Evolutionary conservation across 2,329 filamentous ascomycete genomes (phyloP), one percentile per base, ranked within the genome.

Genomic region (Helotiales sp.): DNA sequence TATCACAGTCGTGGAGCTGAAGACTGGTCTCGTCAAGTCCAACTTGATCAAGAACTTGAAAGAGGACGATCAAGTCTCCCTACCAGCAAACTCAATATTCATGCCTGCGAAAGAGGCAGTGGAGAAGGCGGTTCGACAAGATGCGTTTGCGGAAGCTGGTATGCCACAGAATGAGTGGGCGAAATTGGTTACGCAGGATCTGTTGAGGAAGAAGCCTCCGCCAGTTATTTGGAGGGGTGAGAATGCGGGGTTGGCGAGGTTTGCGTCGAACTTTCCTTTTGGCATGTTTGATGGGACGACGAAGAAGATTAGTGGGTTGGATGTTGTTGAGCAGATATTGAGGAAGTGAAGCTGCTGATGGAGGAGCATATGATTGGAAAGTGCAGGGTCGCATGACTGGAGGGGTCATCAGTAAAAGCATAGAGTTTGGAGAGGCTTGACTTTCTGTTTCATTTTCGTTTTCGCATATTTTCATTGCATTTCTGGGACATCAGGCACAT

Each of bases 281-380:
- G 54, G 57, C 7, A 46, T 57, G 31, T 40, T 62, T 12, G 52
- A 55, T 59, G 52, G 47, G 17, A 48, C 31, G 24, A 13, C 59
- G 31, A 68, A 59, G 55, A 69, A 63, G 63, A 50, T 69, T 52
- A 66, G 61, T 13, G 64, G 57, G 12, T n/a, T 59, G 36, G 53
- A 62, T 31, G 31, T 40, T 40, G 36, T 40, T 17, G 36, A 40
- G 10, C 36, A 15, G 4, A 12, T 17, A 19, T 17, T 40, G 36
- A n/a, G n/a, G n/a, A n/a, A n/a, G n/a, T n/a, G n/a, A n/a, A n/a
- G n/a, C n/a, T n/a, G n/a, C n/a, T n/a, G n/a, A n/a, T n/a, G n/a
- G n/a, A n/a, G n/a, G n/a, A n/a, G n/a, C n/a, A n/a, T n/a, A n/a
- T n/a, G n/a, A n/a, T n/a, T n/a, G n/a, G n/a, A n/a, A n/a, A n/a